phyloP scores from a whole-genome alignment of 352 stramenopile genomes.

The Blastocystis sp. region DNA sequence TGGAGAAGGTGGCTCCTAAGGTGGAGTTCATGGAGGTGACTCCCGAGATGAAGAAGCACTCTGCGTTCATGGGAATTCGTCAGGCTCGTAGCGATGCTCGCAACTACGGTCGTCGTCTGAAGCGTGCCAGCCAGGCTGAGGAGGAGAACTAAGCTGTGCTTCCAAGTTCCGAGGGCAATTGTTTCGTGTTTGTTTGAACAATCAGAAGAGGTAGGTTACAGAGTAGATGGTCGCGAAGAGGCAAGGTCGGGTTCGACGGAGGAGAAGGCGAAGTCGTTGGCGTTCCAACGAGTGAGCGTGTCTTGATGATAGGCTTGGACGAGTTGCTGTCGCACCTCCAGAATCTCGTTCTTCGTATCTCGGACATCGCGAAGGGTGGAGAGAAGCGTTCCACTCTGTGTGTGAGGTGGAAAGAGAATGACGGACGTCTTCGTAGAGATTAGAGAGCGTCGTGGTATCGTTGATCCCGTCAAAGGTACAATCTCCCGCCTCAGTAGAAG shows the following conservation, averaged over 20 bases:
- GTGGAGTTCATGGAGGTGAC: conserved; percentile 71
- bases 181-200: not conserved
- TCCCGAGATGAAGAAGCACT: conserved; percentile 65
- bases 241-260: not conserved
- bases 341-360: not conserved
- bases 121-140: conserved; percentile 41
- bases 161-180: not conserved
- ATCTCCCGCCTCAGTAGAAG: not conserved
- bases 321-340: not conserved
- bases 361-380: not conserved
- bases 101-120: conserved; percentile 28
- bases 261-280: not conserved
- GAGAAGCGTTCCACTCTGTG: conserved; percentile 2
- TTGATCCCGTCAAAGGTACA: conserved; percentile 40
- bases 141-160: conserved; percentile 4
- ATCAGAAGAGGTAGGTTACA: not conserved
- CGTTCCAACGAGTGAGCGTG: not conserved
- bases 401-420: not conserved
- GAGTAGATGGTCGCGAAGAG: not conserved
- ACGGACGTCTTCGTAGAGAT: not conserved
- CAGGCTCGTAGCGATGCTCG: conserved; percentile 37
- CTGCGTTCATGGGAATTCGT: conserved; percentile 63
- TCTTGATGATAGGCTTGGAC: conserved; percentile 12
- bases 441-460: conserved; percentile 14
- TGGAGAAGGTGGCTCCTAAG: conserved; percentile 62